phyloP scores from a whole-genome alignment of 1,284 basidiomycete species.

The Takashimella tepidaria region DNA sequence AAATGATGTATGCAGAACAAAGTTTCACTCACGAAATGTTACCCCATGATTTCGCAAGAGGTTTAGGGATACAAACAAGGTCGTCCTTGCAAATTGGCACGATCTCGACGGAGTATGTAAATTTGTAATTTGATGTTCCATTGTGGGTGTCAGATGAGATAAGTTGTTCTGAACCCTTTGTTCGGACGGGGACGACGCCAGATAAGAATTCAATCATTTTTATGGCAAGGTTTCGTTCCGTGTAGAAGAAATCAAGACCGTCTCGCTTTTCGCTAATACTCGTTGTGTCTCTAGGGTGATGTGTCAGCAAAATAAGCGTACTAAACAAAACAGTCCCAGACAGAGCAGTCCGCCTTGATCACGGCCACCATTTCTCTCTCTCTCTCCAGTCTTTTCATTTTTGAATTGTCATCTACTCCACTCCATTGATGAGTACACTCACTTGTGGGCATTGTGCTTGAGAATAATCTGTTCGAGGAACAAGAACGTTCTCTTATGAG shows the following conservation, averaged over 20 bases:
- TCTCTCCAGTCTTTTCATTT: too few species aligned
- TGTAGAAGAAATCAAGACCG: slow-evolving; percentile 96
- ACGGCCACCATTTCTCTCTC: too few species aligned
- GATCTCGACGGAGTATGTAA: slow-evolving; percentile 96
- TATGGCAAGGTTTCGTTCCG: slow-evolving; percentile 80
- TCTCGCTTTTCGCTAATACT: slow-evolving; percentile 88
- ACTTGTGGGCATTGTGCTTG: slow-evolving; percentile 91
- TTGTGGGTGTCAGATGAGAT: slow-evolving; percentile 89
- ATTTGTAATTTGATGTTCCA: slow-evolving; percentile 92
- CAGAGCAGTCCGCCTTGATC: too few species aligned
- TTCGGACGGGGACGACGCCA: slow-evolving; percentile 78
- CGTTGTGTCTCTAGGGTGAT: slow-evolving; percentile 78
- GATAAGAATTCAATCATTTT: slow-evolving; percentile 96
- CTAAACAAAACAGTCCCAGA: too few species aligned
- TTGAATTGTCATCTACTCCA: too few species aligned
- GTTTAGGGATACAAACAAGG: slow-evolving; percentile 79
- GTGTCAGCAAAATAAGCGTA: slow-evolving; percentile 7
- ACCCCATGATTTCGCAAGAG: slow-evolving; percentile 72
- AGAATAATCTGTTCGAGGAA: slow-evolving; percentile 97
- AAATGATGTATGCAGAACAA: background rate
- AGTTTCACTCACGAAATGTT: slow-evolving; percentile 61
- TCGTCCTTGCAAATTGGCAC: slow-evolving; percentile 97
- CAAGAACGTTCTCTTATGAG: slow-evolving; percentile 96
- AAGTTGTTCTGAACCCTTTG: slow-evolving; percentile 88
- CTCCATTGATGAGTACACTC: slow-evolving; percentile 11